Base-by-base conservation (phyloP, 257 asterid genomes). In the Salvia hispanica region DNA sequence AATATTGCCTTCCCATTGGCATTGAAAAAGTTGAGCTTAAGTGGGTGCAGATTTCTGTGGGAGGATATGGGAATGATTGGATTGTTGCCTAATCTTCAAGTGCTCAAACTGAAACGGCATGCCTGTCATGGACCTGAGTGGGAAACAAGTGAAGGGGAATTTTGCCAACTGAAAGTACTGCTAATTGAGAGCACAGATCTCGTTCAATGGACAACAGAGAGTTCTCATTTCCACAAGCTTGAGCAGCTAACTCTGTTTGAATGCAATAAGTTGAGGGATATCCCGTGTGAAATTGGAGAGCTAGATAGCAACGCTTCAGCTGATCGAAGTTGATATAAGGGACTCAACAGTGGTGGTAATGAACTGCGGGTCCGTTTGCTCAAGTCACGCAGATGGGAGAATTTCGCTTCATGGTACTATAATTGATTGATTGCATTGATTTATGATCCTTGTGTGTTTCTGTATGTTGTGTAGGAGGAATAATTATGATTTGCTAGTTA, bases 91-190 rank as follows among this genome's bases (percentile, higher is more conserved):
- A 66, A 48, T 14, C 69, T 73, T 58, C 43, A 50, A 52, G 57
- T 66, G 47, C 78, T 73, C 9, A 73, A 73, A 66, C 69, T 73
- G 37, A 10, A 5, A 12, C 2, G 25, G 1, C 33, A 6, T 7
- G 57, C 73, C 4, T 50, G 47, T 11, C 3, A 0, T 3, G 73
- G 78, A 11, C 5, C 14, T 0, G 4, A 40, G 0, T 74, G 78
- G 73, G 70, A 74, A 51, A 51, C 58, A 7, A n/a, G 15, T 4
- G 70, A 66, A 40, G 78, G 67, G 28, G 63, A 52, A 9, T 73
- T 73, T 10, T 5, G 34, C 2, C 51, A 14, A 2, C 64, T 74
- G 0, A 58, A 48, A 67, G 55, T 12, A 7, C 54, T 58, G 28
- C 4, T 28, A 42, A 6, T 74, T 9, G 18, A 44, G 1, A 0